Base-by-base conservation (phyloP, 2,329 filamentous ascomycete genomes). In the Beauveria caledonica region DNA sequence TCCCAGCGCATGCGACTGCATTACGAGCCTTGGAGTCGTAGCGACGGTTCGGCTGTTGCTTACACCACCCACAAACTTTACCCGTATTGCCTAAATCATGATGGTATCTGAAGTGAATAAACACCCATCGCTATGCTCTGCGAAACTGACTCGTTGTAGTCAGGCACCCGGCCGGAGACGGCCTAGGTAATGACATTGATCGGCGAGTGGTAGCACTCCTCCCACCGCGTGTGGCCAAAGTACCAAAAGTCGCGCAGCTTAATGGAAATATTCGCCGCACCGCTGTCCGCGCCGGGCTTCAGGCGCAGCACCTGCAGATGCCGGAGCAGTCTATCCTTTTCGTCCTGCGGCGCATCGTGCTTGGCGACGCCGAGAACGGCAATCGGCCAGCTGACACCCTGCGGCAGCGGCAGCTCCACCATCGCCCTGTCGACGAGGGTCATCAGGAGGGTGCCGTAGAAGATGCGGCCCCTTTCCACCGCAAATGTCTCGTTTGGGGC, bases 231-330 rank as follows among this genome's bases (percentile, higher is more conserved):
- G 15, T 15, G 27, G 39, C 57, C 48, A 45, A 60, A 60, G 33
- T 9, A 52, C 57, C 57, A 60, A 36, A 60, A 60, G 40, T 60
- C 57, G 7, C 57, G 48, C 19, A 60, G 40, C 57, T 60, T 60
- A 1, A 52, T 45, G 3, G 45, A 49, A 19, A 60, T 60, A 6
- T 29, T 60, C 3, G 40, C 57, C 13, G 57, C 57, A 9, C 57
- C 57, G 39, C 57, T 53, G 49, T 60, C 57, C 6, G 57, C 57
- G n/a, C 57, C 57, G 2, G 49, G 39, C n/a, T 13, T 29, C 39
- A 33, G 27, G 8, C 57, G 57, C 40, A 60, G 40, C 4, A 8
- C n/a, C 39, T 46, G 21, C 40, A 60, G 40, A 10, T 60, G 29
- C 13, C 5, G 5, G 3, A 52, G 27, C 25, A 60, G 36, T 21